Evolutionary conservation across 768 basidiomycete genomes (phyloP).

Genomic region (Suillus bovinus): DNA sequence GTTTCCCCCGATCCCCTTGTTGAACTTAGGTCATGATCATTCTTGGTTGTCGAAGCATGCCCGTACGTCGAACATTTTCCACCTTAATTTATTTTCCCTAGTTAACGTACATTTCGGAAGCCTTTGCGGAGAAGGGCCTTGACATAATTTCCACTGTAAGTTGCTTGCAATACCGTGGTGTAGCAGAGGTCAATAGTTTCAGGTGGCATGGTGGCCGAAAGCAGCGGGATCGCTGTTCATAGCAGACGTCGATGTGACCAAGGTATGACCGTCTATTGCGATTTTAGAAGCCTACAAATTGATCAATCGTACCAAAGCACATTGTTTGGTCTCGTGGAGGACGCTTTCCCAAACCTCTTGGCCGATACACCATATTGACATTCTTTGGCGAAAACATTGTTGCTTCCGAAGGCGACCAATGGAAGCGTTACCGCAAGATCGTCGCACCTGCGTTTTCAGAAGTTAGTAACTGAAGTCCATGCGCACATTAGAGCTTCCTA

Average conservation of each 20-base stretch:
- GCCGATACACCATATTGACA: slow-evolving; percentile 43
- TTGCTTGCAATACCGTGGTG: slow-evolving; percentile 14
- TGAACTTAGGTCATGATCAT: no score
- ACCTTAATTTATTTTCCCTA: no score
- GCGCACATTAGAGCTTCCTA: background rate
- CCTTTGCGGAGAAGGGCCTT: slow-evolving; percentile 34
- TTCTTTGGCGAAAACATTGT: slow-evolving; percentile 64
- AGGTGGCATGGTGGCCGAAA: slow-evolving; percentile 17
- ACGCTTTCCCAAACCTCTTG: slow-evolving; percentile 56
- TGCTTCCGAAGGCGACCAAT: no score
- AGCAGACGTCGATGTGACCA: no score
- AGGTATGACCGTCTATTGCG: no score
- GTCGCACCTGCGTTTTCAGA: slow-evolving; percentile 62
- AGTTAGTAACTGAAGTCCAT: slow-evolving; percentile 7
- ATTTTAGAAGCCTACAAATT: no score
- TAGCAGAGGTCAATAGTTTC: background rate
- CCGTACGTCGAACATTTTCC: no score
- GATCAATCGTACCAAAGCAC: slow-evolving; percentile 18
- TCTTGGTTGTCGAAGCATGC: no score
- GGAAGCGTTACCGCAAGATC: slow-evolving; percentile 66
- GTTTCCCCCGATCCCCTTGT: no score
- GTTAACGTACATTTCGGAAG: slow-evolving; percentile 16
- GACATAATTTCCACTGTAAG: slow-evolving; percentile 40
- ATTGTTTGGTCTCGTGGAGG: slow-evolving; percentile 19
- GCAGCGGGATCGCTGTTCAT: no score